Base-by-base conservation (phyloP, 352 stramenopile genomes). In the Globisporangium viniferum region DNA sequence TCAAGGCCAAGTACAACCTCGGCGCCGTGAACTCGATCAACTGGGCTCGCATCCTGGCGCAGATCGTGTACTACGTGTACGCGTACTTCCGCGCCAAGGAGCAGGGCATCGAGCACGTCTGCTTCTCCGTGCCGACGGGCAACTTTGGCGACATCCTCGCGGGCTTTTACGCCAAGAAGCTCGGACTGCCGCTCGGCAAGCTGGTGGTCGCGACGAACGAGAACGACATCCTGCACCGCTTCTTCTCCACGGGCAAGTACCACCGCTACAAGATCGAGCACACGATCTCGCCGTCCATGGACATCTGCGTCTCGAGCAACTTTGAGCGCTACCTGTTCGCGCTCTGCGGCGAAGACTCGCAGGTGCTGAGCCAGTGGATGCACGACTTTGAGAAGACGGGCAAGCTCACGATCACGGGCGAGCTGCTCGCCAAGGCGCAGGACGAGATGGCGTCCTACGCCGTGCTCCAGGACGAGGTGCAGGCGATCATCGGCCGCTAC, bases 11-110 rank as follows among this genome's bases (percentile, higher is more conserved):
- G 70, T 91, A 93, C 70, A 93, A 97, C 63, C 78, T 99, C 9
- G 97, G 96, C n/a, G 98, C 97, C 14, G 97, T 99, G 44, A 99
- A 99, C 84, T 99, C 94, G 27, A 99, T 99, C 79, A 99, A 99
- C 80, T 99, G 97, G 92, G 98, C 96, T n/a, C 92, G 97, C 68
- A 98, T 99, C 57, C 84, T 99, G 61, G 97, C 97, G 22, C 97
- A 99, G 87, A 99, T 98, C 49, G 98, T 98, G 9, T 99, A 99
- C 82, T 99, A 99, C 81, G 98, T 99, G 70, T 99, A 97, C 84
- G 95, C 94, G 59, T 99, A 99, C 81, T 92, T 99, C 48, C 89
- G 94, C 63, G 79, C 81, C 55, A 88, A 79, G 62, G 84, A 88
- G 73, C 78, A 77, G 75, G 88, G 75, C 59, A 78, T 89, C 61